These are phyloP conservation scores for Fusarium pseudoanthophilum DNA, from an alignment of 2,329 filamentous ascomycete genomes.

Conservation along the genomic window DNA sequence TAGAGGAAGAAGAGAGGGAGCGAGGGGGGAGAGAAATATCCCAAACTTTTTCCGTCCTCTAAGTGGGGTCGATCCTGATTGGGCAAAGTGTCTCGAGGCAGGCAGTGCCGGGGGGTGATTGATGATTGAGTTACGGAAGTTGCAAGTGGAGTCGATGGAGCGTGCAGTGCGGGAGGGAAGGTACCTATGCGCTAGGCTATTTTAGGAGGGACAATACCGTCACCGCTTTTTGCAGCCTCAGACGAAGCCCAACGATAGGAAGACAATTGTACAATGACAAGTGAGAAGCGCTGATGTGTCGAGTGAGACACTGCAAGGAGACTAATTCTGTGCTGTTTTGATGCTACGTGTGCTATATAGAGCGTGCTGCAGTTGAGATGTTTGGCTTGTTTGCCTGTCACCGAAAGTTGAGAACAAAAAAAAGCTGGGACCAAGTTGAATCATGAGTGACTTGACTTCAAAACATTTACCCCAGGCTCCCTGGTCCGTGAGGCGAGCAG, in stretches of 20 bases:
- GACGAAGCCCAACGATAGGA: conserved; percentile 26
- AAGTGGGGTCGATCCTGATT: conserved; percentile 42
- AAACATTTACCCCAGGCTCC: conserved; percentile 22
- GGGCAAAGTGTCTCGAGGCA: conserved; percentile 28
- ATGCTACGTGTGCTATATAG: conserved; percentile 4
- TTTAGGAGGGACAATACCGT: conserved; percentile 35
- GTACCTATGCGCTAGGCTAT: conserved; percentile 26
- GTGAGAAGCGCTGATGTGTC: conserved; percentile 19
- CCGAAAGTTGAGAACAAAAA: not conserved
- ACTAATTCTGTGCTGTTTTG: conserved; percentile 8
- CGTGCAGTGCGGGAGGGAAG: conserved; percentile 28
- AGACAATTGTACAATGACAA: conserved; percentile 15
- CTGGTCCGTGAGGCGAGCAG: conserved; percentile 40
- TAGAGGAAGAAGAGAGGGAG: conserved; percentile 44
- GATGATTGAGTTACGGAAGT: not conserved
- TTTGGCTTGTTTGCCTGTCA: not conserved
- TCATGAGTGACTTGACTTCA: conserved; percentile 20
- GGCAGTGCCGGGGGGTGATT: conserved; percentile 28
- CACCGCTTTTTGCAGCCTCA: conserved; percentile 45
- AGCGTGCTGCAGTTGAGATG: not conserved
- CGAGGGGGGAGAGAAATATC: conserved; percentile 46
- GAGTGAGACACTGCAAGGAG: conserved; percentile 38
- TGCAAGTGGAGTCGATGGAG: conserved; percentile 7
- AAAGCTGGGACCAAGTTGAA: conserved; percentile 15
- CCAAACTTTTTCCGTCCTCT: conserved; percentile 44